Evolutionary conservation across 2,329 filamentous ascomycete genomes (phyloP).

Genomic region (Xylaria sp.): DNA sequence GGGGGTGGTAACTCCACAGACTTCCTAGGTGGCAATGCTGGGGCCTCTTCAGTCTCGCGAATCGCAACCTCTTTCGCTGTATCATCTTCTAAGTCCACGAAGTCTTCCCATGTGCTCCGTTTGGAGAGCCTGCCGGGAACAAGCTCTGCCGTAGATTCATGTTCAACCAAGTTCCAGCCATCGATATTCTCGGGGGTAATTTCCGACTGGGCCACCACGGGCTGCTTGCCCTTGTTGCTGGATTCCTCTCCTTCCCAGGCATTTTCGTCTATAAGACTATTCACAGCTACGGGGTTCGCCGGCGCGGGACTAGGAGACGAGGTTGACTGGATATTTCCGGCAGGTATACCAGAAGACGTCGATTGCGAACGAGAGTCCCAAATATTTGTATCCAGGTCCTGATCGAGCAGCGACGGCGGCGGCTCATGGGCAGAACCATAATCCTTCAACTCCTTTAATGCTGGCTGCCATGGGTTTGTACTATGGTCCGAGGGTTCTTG

Average conservation of each 20-base stretch:
- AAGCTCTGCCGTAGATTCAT: conserved; percentile 49
- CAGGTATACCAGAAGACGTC: conserved; percentile 51
- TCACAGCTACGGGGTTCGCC: conserved; percentile 42
- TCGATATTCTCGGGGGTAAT: conserved; percentile 48
- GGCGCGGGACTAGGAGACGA: conserved; percentile 41
- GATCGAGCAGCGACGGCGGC: conserved; percentile 45
- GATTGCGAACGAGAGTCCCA: conserved; percentile 53
- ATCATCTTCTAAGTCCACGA: conserved; percentile 47
- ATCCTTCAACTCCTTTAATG: conserved; percentile 43
- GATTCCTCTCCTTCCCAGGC: conserved; percentile 62
- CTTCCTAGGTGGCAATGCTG: conserved; percentile 54
- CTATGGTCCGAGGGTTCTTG: conserved; percentile 51
- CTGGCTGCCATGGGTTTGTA: conserved; percentile 59
- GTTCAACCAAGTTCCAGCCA: conserved; percentile 64
- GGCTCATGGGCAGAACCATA: conserved; percentile 46
- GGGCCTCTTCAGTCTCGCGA: conserved; percentile 42
- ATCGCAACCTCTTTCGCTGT: conserved; percentile 39
- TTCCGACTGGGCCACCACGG: conserved; percentile 41
- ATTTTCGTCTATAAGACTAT: conserved; percentile 54
- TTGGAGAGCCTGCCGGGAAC: conserved; percentile 49
- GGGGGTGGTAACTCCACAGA: conserved; percentile 40
- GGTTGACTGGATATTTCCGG: conserved; percentile 51
- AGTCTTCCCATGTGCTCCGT: conserved; percentile 54
- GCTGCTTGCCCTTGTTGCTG: conserved; percentile 56
- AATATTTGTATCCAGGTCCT: conserved; percentile 49